Conservation (phyloP, 805 yeast genomes). For the Pichia scutulata region DNA sequence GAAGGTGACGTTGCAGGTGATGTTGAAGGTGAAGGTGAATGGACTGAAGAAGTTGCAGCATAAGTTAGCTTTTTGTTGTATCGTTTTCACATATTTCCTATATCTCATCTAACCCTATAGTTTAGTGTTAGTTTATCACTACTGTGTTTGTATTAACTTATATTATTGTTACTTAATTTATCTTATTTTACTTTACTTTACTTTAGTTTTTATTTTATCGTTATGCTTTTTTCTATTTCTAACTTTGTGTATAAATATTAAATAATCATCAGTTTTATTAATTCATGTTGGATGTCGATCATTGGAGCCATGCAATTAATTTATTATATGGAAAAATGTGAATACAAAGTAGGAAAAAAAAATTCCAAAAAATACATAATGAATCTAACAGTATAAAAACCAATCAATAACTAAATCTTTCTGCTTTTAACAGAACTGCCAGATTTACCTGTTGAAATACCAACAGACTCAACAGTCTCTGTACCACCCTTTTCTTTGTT, state of each 20-base stretch:
- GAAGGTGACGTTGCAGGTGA: slow-evolving; percentile 22
- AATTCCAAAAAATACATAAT: too few species aligned
- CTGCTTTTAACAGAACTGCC: not conserved
- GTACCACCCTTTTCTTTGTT: not conserved
- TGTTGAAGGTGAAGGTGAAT: slow-evolving; percentile 11
- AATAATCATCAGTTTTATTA: not conserved
- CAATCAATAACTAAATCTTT: not conserved
- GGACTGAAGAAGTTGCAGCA: slow-evolving; percentile 8
- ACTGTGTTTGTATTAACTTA: not conserved
- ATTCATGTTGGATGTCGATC: too few species aligned
- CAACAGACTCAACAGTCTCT: not conserved
- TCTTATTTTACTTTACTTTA: not conserved
- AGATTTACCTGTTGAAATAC: not conserved
- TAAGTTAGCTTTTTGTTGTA: not conserved
- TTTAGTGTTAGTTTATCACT: not conserved
- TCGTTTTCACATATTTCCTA: not conserved
- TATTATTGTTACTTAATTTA: not conserved
- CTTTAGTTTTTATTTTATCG: not conserved
- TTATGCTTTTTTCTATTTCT: not conserved
- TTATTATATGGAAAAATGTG: too few species aligned
- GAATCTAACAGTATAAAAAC: too few species aligned
- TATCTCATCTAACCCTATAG: not conserved
- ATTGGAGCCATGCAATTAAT: too few species aligned
- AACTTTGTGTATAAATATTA: not conserved
- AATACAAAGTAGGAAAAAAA: too few species aligned